Conservation (phyloP, 306 rosid genomes). For the Pyrus pyrifolia region DNA sequence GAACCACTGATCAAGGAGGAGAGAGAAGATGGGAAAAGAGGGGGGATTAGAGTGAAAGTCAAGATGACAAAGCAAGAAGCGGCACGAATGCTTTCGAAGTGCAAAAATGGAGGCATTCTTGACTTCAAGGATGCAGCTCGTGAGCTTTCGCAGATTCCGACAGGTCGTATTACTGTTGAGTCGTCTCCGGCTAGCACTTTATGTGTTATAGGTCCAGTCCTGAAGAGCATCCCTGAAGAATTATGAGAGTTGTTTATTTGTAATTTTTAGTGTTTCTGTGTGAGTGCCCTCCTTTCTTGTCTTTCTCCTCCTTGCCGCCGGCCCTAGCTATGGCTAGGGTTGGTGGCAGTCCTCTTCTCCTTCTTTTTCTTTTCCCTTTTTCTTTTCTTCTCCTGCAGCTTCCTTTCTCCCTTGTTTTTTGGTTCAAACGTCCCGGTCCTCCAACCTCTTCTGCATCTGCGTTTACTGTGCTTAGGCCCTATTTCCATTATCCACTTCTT, state of each 20-base stretch:
- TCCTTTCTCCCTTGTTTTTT: no score
- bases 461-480: no score
- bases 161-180: conserved; percentile 18
- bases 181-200: not conserved
- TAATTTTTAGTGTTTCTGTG: not conserved
- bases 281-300: no score
- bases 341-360: no score
- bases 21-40: conserved; percentile 1
- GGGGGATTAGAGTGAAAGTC: conserved; percentile 46
- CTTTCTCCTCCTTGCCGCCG: no score
- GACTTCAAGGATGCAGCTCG: conserved; percentile 44
- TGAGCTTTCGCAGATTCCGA: conserved; percentile 31
- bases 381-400: no score
- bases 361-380: no score
- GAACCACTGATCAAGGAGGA: conserved; percentile 38
- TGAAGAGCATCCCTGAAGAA: conserved; percentile 22
- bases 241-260: not conserved
- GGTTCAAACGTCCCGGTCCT: no score
- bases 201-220: not conserved
- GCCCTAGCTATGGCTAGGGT: no score
- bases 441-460: no score
- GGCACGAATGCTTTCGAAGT: conserved; percentile 36
- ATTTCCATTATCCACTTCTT: no score
- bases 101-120: conserved; percentile 53
- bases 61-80: conserved; percentile 75